These are phyloP conservation scores for Chamaecrista fasciculata DNA, from an alignment of 306 rosid species.

Conservation along the genomic window DNA sequence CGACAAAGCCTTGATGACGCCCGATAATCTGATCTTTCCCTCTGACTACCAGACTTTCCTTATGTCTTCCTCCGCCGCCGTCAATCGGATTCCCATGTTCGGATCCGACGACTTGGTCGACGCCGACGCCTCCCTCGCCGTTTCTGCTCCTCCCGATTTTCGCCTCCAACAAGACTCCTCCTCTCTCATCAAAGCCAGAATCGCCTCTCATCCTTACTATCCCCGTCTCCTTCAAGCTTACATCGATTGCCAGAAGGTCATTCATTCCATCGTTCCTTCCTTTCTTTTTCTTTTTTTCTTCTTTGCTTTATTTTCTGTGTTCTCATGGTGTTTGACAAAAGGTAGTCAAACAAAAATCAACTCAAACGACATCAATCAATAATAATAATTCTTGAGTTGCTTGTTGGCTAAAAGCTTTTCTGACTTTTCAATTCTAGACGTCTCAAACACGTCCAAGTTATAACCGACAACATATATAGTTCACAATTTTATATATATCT, in stretches of 20 bases:
- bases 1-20: slow-evolving; percentile 67
- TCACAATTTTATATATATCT: no score
- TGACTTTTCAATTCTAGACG: background rate
- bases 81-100: slow-evolving; percentile 60
- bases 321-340: background rate
- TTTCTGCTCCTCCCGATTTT: slow-evolving; percentile 40
- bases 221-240: slow-evolving; percentile 89
- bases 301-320: background rate
- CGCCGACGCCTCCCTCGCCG: slow-evolving; percentile 39
- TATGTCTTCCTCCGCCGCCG: slow-evolving; percentile 33
- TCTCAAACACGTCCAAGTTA: background rate
- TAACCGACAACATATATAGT: no score
- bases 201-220: slow-evolving; percentile 81
- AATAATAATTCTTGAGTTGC: background rate
- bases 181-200: slow-evolving; percentile 71
- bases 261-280: no score
- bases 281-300: background rate
- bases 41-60: slow-evolving; percentile 62
- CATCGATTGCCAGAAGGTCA: slow-evolving; percentile 94
- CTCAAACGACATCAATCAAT: background rate
- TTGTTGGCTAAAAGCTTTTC: background rate
- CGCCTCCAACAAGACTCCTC: slow-evolving; percentile 47
- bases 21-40: slow-evolving; percentile 84
- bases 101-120: slow-evolving; percentile 78
- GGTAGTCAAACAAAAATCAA: background rate